These are phyloP conservation scores for Calocybe gambosa DNA, from an alignment of 1,284 basidiomycete genomes.

Conservation along the genomic window DNA sequence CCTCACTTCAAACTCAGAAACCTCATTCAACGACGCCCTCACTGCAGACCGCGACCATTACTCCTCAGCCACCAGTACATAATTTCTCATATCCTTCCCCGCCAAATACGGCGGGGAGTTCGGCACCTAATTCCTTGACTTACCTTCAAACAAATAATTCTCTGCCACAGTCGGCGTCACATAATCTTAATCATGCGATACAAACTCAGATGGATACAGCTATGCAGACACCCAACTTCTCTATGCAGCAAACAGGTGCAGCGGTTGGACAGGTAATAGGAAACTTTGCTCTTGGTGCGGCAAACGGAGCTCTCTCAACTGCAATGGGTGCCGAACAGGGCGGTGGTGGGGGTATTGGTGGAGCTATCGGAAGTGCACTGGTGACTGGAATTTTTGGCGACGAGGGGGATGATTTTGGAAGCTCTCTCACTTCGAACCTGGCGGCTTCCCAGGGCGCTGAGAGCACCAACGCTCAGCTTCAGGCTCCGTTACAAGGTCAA, in stretches of 20 bases:
- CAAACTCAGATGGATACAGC: not conserved
- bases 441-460: not conserved
- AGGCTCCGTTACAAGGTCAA: not conserved
- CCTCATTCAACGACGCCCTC: constrained; percentile 1
- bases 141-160: constrained; percentile 3
- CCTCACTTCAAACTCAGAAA: not conserved
- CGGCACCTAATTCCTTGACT: not conserved
- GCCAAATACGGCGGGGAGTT: constrained; percentile 2
- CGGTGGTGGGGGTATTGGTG: constrained; percentile 1
- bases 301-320: constrained; percentile 9
- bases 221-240: not conserved
- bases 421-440: constrained; percentile 1
- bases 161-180: not conserved
- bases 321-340: constrained; percentile 1
- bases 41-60: constrained; percentile 5
- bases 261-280: constrained; percentile 3
- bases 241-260: not conserved
- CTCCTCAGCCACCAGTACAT: constrained; percentile 1
- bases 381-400: not conserved
- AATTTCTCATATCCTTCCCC: constrained; percentile 11
- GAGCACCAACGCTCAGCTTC: not conserved
- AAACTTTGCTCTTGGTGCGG: constrained; percentile 5
- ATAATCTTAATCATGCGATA: not conserved
- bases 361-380: constrained; percentile 7
- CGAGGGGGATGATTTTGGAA: not conserved